Evolutionary conservation across 2,329 filamentous ascomycete genomes (phyloP), one percentile per base, ranked within the genome.

Genomic region (Fragosphaeria purpurea): DNA sequence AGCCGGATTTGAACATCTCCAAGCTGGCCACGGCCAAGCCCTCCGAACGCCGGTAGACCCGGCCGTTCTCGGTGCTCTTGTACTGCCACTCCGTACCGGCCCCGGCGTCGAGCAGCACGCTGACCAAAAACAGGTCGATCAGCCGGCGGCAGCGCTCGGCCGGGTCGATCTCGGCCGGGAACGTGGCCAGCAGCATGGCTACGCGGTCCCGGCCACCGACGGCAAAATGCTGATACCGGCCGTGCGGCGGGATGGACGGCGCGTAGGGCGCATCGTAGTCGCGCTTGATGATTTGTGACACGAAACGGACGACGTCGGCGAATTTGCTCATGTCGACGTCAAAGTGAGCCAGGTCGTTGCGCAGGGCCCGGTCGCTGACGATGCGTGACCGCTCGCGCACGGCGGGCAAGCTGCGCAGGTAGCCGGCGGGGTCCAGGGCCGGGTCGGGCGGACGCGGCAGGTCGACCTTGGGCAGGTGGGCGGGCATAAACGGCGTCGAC

Each of bases 1-100:
- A 63, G 37, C 93, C 93, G 11, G 79, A 75, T 70, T 95, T 95
- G 77, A 95, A 96, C 90, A 96, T 95, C 59, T 96, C 90, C 61
- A 83, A 63, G 56, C 76, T 82, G 6, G 80, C 80, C 57, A 84
- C 82, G 7, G 90, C 90, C 50, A 96, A 75, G 7, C 90, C 90
- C 66, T 96, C 93, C 54, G 89, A 95, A 47, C 93, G 82, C 48
- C 81, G 76, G 67, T 91, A 97, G 41, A 85, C 67, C 55, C 83
- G 85, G 51, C 87, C 88, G 56, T 89, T 94, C 62, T 95, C 89
- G 56, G 83, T 83, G 63, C 88, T 95, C 72, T 87, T 93, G 71
- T 95, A 98, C 58, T 82, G 84, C 93, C 93, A 98, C 57, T 81
- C 77, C 3, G 82, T 91, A 41, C 93, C 93, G 2, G 93, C 89